Conservation (phyloP, 495 filamentous ascomycete species). For the Zalerion maritima region DNA sequence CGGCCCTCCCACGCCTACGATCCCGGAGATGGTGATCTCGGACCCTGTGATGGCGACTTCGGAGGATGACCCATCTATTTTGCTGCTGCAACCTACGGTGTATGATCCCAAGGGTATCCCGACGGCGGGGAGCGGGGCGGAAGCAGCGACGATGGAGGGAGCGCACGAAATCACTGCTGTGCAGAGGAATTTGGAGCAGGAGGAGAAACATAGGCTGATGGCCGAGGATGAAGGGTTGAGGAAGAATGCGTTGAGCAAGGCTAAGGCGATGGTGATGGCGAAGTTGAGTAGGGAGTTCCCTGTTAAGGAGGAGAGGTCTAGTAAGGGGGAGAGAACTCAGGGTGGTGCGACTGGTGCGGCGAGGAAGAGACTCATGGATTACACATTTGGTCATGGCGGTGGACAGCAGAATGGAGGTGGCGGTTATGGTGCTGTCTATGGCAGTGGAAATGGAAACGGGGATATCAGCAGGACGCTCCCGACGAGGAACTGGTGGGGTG, state of each 20-base stretch:
- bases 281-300: slow-evolving; percentile 29
- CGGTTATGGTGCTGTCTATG: slow-evolving; percentile 4
- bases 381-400: slow-evolving; percentile 4
- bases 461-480: slow-evolving; percentile 16
- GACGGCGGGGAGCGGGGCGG: slow-evolving; percentile 10
- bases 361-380: too few species aligned
- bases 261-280: slow-evolving; percentile 30
- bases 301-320: too few species aligned
- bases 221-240: slow-evolving; percentile 28
- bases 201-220: slow-evolving; percentile 18
- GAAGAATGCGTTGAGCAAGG: slow-evolving; percentile 24
- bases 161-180: slow-evolving; percentile 26
- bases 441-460: slow-evolving; percentile 10
- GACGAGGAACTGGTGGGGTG: slow-evolving; percentile 12
- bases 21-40: slow-evolving; percentile 22
- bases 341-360: too few species aligned
- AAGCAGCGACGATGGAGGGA: slow-evolving; percentile 12
- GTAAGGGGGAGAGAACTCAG: too few species aligned
- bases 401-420: slow-evolving; percentile 10
- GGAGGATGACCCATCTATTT: slow-evolving; percentile 24
- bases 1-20: neutral
- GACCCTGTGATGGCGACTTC: too few species aligned
- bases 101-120: slow-evolving; percentile 28
- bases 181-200: slow-evolving; percentile 24
- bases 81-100: slow-evolving; percentile 26